phyloP scores from a whole-genome alignment of 2,329 filamentous ascomycete genomes.

The Alternaria sp. region DNA sequence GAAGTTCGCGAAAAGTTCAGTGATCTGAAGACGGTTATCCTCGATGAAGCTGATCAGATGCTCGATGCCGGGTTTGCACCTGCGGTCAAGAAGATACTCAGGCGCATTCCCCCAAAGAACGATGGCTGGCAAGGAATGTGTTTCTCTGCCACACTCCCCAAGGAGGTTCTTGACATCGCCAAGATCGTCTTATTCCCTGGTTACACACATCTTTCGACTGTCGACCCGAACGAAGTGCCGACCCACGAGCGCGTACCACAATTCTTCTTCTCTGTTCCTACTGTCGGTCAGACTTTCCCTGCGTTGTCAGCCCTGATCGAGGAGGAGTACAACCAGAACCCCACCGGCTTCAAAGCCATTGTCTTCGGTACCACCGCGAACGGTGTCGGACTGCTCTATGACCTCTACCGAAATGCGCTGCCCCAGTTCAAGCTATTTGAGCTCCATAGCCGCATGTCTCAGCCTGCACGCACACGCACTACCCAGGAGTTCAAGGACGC shows the following conservation, averaged over 20 bases:
- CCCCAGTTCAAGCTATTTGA: constrained; percentile 49
- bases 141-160: constrained; percentile 55
- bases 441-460: constrained; percentile 54
- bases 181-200: constrained; percentile 53
- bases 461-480: constrained; percentile 51
- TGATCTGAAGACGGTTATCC: constrained; percentile 54
- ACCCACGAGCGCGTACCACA: constrained; percentile 59
- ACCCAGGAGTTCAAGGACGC: constrained; percentile 55
- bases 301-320: constrained; percentile 55
- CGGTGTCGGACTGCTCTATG: constrained; percentile 52
- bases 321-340: constrained; percentile 50
- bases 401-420: constrained; percentile 45
- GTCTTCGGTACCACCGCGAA: constrained; percentile 58
- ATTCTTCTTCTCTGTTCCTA: constrained; percentile 54
- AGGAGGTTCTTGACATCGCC: constrained; percentile 54
- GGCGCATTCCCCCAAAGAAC: constrained; percentile 58
- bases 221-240: constrained; percentile 53
- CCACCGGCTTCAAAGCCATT: constrained; percentile 54
- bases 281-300: constrained; percentile 54
- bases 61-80: constrained; percentile 61
- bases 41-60: constrained; percentile 55
- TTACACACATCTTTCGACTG: constrained; percentile 52
- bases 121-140: constrained; percentile 59
- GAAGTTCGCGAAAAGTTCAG: constrained; percentile 55
- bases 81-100: constrained; percentile 60